phyloP scores from a whole-genome alignment of 2,329 filamentous ascomycete genomes.

The Curvularia spicifera region DNA sequence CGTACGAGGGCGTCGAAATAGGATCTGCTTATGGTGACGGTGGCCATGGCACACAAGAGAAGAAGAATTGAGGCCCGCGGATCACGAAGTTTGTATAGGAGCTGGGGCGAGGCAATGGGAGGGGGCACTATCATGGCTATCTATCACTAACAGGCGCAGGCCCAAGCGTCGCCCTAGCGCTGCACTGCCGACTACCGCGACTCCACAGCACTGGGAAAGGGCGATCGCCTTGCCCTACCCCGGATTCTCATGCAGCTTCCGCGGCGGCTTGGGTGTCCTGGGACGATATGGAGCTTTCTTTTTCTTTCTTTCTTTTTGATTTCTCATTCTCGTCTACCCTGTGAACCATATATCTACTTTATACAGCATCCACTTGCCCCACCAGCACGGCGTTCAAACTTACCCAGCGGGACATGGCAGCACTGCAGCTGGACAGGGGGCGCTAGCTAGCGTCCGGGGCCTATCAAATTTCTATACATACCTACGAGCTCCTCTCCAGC shows the following conservation, averaged over 20 bases:
- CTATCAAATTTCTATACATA: slow-evolving; percentile 22
- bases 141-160: slow-evolving; percentile 28
- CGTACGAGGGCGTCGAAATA: slow-evolving; percentile 68
- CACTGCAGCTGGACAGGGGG: not conserved
- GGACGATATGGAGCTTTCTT: not conserved
- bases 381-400: not conserved
- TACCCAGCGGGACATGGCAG: not conserved
- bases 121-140: slow-evolving; percentile 23
- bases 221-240: slow-evolving; percentile 18
- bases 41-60: slow-evolving; percentile 42
- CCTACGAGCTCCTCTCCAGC: slow-evolving; percentile 14
- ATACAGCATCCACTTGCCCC: too few relatives aligned
- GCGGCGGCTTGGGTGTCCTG: not conserved
- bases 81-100: slow-evolving; percentile 12
- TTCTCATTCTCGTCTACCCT: too few relatives aligned
- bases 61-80: slow-evolving; percentile 15
- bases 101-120: slow-evolving; percentile 8
- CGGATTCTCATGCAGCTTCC: slow-evolving; percentile 18
- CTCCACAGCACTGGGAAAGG: slow-evolving; percentile 26
- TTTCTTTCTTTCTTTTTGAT: not conserved
- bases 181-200: slow-evolving; percentile 17
- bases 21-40: slow-evolving; percentile 65
- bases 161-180: slow-evolving; percentile 29
- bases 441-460: slow-evolving; percentile 24
- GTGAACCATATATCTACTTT: too few relatives aligned